Evolutionary conservation across 441 rosid genomes (phyloP), one percentile per base, ranked within the genome.

Genomic region (Melastoma candidum): DNA sequence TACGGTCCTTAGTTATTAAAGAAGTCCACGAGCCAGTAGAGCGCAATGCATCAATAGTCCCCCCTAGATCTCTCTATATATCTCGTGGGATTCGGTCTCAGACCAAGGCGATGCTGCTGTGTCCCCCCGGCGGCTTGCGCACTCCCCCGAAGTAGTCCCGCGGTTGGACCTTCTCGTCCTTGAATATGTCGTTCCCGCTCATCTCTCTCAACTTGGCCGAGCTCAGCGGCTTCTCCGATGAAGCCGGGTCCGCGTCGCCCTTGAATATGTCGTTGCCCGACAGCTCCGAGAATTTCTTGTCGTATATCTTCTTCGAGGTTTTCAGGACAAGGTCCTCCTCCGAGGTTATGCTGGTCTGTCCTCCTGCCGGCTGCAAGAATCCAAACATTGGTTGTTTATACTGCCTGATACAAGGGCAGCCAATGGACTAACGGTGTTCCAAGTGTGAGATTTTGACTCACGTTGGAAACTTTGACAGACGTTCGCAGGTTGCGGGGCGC

Each of bases 101-200:
- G 60, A 92, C 90, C 78, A 92, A 74, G 26, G 98, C 86, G 57
- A 93, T 88, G 88, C 86, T 93, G 74, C 95, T 84, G 71, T 89
- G 95, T 0, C 98, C 98, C 0, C 98, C 97, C 1, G 97, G 98
- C 24, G 98, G 97, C 70, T 89, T 93, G 64, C 98, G 95, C 3
- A 89, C 93, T 0, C 97, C 98, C 0, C 98, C 96, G 12, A 93
- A 64, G 75, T 73, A 86, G 75, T 86, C 97, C 59, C 96, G 77
- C 14, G 86, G 73, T 72, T 89, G 93, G 1, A 53, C 87, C 82
- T 93, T 93, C 56, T 86, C 99, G 58, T 93, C 99, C 0, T 90
- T 84, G 59, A 93, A 93, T 61, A 93, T 93, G 71, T 89, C 71
- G 58, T 66, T 89, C 46, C 97, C 96, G 3, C 90, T 84, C 61